Conservation (phyloP, 805 yeast species). For the Schwanniomyces yamadae region DNA sequence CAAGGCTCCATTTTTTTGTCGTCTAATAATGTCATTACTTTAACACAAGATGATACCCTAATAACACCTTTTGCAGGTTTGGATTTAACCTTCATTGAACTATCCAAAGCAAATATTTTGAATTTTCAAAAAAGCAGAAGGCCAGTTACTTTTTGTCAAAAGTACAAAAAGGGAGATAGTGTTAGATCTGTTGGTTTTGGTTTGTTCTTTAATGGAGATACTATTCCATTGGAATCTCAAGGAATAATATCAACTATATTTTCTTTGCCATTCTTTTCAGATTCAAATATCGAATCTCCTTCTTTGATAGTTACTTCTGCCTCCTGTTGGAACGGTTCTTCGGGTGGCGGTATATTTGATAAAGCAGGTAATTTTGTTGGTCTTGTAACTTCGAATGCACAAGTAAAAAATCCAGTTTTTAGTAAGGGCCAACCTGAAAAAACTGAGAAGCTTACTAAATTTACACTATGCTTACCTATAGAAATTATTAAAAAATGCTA, state of each 20-base stretch:
- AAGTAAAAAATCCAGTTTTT: conserved; percentile 23
- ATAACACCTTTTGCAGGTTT: conserved; percentile 30
- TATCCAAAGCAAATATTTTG: conserved; percentile 12
- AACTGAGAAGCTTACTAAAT: conserved; percentile 30
- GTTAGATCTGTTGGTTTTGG: conserved; percentile 42
- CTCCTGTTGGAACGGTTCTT: conserved; percentile 52
- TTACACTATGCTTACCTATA: conserved; percentile 33
- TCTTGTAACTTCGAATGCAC: conserved; percentile 45
- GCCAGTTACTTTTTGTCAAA: conserved; percentile 7
- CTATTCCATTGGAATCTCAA: conserved; percentile 29
- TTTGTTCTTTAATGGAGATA: conserved; percentile 24
- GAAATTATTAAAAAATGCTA: conserved; percentile 28
- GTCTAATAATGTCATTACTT: conserved; percentile 1
- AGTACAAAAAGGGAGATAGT: conserved; percentile 15
- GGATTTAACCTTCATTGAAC: conserved; percentile 38
- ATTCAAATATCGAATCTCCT: conserved; percentile 2
- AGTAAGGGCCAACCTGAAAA: conserved; percentile 6
- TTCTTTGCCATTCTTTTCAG: conserved; percentile 8
- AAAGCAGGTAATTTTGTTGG: conserved; percentile 29
- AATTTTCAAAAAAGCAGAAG: background rate
- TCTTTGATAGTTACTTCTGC: conserved; percentile 37
- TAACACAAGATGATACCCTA: conserved; percentile 19
- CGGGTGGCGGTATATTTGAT: conserved; percentile 46
- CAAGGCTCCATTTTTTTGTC: conserved; percentile 7
- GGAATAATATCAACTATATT: conserved; percentile 30